Evolutionary conservation across 805 yeast genomes (phyloP).

Genomic region (Candida hispaniensis): DNA sequence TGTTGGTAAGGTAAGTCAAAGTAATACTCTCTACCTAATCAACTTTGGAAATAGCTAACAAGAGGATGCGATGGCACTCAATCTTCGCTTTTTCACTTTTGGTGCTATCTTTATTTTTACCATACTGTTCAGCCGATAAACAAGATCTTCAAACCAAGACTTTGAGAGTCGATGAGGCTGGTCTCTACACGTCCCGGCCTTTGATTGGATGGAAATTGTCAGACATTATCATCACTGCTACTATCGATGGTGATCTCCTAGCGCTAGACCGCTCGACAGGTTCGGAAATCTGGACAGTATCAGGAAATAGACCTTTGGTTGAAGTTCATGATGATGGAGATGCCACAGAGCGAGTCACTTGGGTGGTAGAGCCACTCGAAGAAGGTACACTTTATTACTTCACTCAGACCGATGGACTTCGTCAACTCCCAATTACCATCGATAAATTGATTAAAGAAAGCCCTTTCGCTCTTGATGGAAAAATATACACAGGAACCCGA

Average conservation of each 20-base stretch:
- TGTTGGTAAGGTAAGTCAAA: too few relatives aligned
- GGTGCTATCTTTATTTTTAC: too few relatives aligned
- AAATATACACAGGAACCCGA: slow-evolving; percentile 77
- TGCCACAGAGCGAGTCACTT: slow-evolving; percentile 36
- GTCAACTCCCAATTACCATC: slow-evolving; percentile 71
- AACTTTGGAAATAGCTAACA: too few relatives aligned
- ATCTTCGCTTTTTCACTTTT: too few relatives aligned
- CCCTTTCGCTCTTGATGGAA: slow-evolving; percentile 76
- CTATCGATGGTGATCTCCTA: slow-evolving; percentile 78
- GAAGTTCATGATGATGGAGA: slow-evolving; percentile 24
- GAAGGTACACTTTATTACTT: slow-evolving; percentile 81
- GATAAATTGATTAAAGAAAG: slow-evolving; percentile 67
- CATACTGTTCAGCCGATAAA: too few relatives aligned
- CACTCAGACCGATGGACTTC: slow-evolving; percentile 61
- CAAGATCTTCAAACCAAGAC: too few relatives aligned
- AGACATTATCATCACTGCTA: slow-evolving; percentile 57
- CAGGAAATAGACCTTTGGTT: slow-evolving; percentile 55
- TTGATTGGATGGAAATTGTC: slow-evolving; percentile 42
- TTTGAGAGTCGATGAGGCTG: too few relatives aligned
- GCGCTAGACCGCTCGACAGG: slow-evolving; percentile 73
- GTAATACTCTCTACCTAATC: too few relatives aligned
- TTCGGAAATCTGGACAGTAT: slow-evolving; percentile 61
- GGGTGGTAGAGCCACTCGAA: slow-evolving; percentile 86
- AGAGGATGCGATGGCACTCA: too few relatives aligned
- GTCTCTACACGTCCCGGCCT: slow-evolving; percentile 33